Base-by-base conservation (phyloP, 805 yeast species). In the Cyberlindnera veronae region DNA sequence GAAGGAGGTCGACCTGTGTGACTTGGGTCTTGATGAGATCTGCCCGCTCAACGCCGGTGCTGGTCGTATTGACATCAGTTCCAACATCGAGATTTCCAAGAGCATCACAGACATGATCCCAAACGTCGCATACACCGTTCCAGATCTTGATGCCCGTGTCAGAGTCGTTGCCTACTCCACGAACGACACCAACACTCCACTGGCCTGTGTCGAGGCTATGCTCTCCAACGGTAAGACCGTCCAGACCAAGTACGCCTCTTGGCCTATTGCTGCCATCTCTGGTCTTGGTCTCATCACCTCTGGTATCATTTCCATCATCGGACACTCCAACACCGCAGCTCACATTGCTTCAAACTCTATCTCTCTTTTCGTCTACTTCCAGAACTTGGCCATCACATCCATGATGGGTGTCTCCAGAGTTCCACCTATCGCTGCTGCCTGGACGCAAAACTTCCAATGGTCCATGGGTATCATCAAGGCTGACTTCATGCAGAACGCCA, bases 391-490 rank as follows among this genome's bases (percentile, higher is more conserved):
- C 16, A 80, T 91, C 44, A 83, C 91, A 15, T 77, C 95, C 14
- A 90, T 93, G 96, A 83, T 89, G 89, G 96, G 95, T 41, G 97
- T 91, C 22, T 76, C 87, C 16, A 70, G 77, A 45, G 85, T 88
- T 16, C 99, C 99, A 2, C 99, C 99, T 3, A 90, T 93, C 51
- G 98, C 97, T 5, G 88, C 95, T 3, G 90, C 98, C 3, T 91
- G 99, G 99, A 81, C 95, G 23, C 96, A 91, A 64, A 93, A 91
- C 67, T 93, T 93, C 70, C 81, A 79, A 63, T 91, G 98, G 98
- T 81, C 97, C 2, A 76, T 91, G 76, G 99, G 99, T 34, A 81
- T 91, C 49, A 85, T 93, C 53, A 74, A 75, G 39, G 77, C 80
- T 7, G 62, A 65, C 12, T 86, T 89, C 55, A 83, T 91, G 77